phyloP scores from a whole-genome alignment of 805 yeast species.

The Wickerhamomyces alni region DNA sequence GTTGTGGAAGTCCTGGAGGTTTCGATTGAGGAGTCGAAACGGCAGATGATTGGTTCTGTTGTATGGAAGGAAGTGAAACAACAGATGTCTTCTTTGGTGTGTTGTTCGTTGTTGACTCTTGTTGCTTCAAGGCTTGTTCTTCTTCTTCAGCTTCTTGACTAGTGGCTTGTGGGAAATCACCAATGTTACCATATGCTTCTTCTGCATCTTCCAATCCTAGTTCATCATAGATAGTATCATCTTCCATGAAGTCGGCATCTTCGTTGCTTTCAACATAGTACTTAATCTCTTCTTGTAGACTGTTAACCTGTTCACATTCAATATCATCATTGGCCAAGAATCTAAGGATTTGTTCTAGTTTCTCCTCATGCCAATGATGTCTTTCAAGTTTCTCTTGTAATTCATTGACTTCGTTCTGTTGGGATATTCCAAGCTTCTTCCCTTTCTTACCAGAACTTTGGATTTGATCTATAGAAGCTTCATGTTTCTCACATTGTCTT shows the following conservation, averaged over 20 bases:
- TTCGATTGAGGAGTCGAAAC: conserved; percentile 16
- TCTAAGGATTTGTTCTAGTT: conserved; percentile 72
- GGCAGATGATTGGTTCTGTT: conserved; percentile 1
- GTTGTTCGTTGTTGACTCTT: conserved; percentile 2
- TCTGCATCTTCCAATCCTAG: conserved; percentile 62
- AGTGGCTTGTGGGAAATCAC: conserved; percentile 25
- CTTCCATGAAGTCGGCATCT: conserved; percentile 89
- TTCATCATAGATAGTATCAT: conserved; percentile 87
- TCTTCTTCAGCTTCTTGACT: conserved; percentile 9
- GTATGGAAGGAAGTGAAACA: conserved; percentile 15
- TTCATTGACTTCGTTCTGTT: conserved; percentile 56
- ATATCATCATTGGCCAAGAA: conserved; percentile 74
- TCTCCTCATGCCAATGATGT: conserved; percentile 71
- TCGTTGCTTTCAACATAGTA: conserved; percentile 92
- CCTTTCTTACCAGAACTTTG: conserved; percentile 50
- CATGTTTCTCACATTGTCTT: conserved; percentile 73
- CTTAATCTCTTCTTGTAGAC: conserved; percentile 80
- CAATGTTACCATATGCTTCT: conserved; percentile 46
- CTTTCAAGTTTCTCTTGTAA: conserved; percentile 59
- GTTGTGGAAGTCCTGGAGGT: background rate
- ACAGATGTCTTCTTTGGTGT: conserved; percentile 35
- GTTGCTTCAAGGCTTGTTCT: too few species aligned
- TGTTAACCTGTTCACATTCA: conserved; percentile 70
- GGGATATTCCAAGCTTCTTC: conserved; percentile 47
- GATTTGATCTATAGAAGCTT: conserved; percentile 59